Evolutionary conservation across 2,329 filamentous ascomycete species (phyloP), one percentile per base, ranked within the genome.

Genomic region (Corynespora cassiicola): DNA sequence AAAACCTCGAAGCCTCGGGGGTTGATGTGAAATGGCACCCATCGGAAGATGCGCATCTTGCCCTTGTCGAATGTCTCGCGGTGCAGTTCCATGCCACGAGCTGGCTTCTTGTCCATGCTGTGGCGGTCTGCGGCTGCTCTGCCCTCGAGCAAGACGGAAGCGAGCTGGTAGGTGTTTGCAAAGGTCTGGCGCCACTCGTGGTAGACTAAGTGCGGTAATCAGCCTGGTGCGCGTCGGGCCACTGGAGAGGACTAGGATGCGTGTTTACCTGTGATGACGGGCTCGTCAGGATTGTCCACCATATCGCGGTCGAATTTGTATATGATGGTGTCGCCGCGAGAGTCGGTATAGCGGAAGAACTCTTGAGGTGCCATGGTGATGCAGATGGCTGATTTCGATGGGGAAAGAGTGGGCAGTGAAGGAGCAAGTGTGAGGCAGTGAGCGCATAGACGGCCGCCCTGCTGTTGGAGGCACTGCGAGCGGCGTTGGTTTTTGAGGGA

Each of bases 221-320:
- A n/a, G n/a, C n/a, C n/a, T n/a, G n/a, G n/a, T n/a, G n/a, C n/a
- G n/a, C n/a, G n/a, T n/a, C n/a, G n/a, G n/a, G n/a, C n/a, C n/a
- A n/a, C n/a, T n/a, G n/a, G n/a, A n/a, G n/a, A n/a, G n/a, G n/a
- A n/a, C n/a, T n/a, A n/a, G n/a, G n/a, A n/a, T n/a, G n/a, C n/a
- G n/a, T n/a, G n/a, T n/a, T n/a, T n/a, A n/a, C n/a, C n/a, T n/a
- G n/a, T n/a, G n/a, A n/a, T n/a, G 5, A 28, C 39, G 6, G 40
- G 39, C 18, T 48, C 44, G 28, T 24, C 35, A 12, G 39, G 31
- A 8, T 31, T 29, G 29, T 41, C 34, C 24, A 50, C 36, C 17
- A 47, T 17, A 2, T 33, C 25, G 1, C 42, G 39, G 23, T 54
- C 45, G 40, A 56, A 54, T 18, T 52, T 49, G 38, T 39, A 48